Conservation (phyloP, 1,139 yeast species). For the Suhomyces bolitotheri region DNA sequence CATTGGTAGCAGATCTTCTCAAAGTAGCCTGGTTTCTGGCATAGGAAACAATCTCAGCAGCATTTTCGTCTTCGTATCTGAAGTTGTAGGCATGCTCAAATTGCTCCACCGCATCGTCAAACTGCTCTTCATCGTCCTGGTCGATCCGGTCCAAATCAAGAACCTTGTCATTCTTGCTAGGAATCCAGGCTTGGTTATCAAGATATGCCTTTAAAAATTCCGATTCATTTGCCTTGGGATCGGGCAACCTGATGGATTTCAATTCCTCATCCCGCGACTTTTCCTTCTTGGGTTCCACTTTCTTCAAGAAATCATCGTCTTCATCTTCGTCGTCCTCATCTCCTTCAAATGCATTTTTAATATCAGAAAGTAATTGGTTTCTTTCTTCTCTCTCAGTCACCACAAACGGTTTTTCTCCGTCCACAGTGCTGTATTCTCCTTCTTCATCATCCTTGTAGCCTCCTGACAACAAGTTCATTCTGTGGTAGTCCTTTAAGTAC, state of each 20-base stretch:
- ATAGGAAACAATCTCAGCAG: conserved; percentile 92
- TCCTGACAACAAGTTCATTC: conserved; percentile 73
- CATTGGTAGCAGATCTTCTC: conserved; percentile 73
- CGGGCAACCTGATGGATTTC: conserved; percentile 50
- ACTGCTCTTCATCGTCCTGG: conserved; percentile 76
- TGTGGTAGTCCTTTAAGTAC: conserved; percentile 87
- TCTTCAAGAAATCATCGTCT: conserved; percentile 49
- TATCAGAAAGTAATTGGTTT: conserved; percentile 68
- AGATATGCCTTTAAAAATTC: conserved; percentile 74
- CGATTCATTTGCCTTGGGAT: conserved; percentile 64
- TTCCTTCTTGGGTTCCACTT: conserved; percentile 47
- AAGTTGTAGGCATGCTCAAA: conserved; percentile 93
- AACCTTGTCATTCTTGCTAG: conserved; percentile 55
- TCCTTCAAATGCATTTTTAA: conserved; percentile 62
- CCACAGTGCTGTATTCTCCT: conserved; percentile 43
- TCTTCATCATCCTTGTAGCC: conserved; percentile 54
- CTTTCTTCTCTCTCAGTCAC: conserved; percentile 78
- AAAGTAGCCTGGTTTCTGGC: conserved; percentile 94
- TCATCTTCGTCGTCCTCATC: conserved; percentile 45
- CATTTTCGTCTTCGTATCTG: conserved; percentile 87
- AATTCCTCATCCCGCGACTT: conserved; percentile 18
- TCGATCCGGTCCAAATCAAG: conserved; percentile 58
- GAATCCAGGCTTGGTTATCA: conserved; percentile 86
- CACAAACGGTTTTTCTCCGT: conserved; percentile 66
- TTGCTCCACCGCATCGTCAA: conserved; percentile 87